Evolutionary conservation across 1,284 basidiomycete species (phyloP), one percentile per base, ranked within the genome.

Genomic region (Ustilago shanxiensis): DNA sequence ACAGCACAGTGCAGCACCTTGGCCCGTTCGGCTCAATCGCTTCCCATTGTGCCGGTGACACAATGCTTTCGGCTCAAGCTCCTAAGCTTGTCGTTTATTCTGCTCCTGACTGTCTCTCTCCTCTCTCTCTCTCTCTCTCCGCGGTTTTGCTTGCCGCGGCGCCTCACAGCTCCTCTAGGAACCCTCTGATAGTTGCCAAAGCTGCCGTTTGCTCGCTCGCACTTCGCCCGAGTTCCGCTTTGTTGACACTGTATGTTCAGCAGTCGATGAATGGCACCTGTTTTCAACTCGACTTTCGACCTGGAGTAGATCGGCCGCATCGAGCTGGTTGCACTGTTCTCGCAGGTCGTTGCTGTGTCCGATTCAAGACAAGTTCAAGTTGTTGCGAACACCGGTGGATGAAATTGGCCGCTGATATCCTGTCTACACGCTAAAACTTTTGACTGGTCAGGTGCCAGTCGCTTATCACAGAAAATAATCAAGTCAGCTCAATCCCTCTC

Each of bases 21-120:
- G 18, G 45, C 45, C 45, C 45, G 6, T 18, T 49, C 47, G 47
- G 47, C 47, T 16, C 47, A 49, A 49, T 49, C 26, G 26, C 47
- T 26, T 28, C 24, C 47, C 47, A 26, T 49, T 49, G 47, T 49
- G 26, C 47, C 47, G 47, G 13, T 16, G 24, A 26, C 44, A 22
- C 44, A 47, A 24, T 22, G 44, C 44, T 47, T 47, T 49, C 26
- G 47, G 47, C 14, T 49, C 47, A 20, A 44, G 11, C 20, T 9
- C n/a, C 20, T n/a, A n/a, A n/a, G 41, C 18, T 44, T n/a, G 41
- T 16, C 5, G 6, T 33, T 11, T 33, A 11, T 11, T 33, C 37
- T 41, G 37, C 37, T n/a, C 11, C 37, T 16, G 37, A 6, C 18
- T 41, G 14, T 16, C 18, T 20, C 20, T 7, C n/a, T 9, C 8